Conservation (phyloP, 202 grass and related monocot species). For the Saccharum hybrid region DNA sequence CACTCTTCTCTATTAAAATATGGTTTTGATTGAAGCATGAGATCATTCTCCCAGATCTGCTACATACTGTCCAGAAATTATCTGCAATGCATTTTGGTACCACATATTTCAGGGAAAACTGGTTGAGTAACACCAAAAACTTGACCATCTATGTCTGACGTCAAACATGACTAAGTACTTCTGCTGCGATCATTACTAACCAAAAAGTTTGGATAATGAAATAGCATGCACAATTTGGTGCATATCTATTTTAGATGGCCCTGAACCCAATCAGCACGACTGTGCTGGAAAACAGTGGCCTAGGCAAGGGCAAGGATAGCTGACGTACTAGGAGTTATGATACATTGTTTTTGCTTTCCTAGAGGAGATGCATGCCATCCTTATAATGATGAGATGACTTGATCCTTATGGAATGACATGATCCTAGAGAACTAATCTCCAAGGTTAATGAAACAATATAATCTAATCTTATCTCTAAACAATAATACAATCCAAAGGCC, state of each 20-base stretch:
- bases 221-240: neutral
- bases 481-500: neutral
- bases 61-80: too few relatives aligned
- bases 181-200: neutral
- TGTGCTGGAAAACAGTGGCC: neutral
- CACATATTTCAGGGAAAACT: too few relatives aligned
- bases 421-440: neutral
- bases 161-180: slow-evolving; percentile 2
- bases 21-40: too few relatives aligned
- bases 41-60: too few relatives aligned
- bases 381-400: neutral
- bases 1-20: too few relatives aligned
- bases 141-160: too few relatives aligned
- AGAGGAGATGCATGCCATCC: neutral
- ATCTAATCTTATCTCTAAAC: neutral
- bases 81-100: too few relatives aligned
- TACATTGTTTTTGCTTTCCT: neutral
- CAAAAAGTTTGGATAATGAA: neutral
- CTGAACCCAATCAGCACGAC: neutral
- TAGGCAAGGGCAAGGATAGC: neutral
- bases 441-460: neutral
- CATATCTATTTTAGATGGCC: neutral
- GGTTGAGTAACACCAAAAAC: too few relatives aligned
- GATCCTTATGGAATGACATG: neutral
- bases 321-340: neutral